Evolutionary conservation across 805 yeast species (phyloP), one percentile per base, ranked within the genome.

Genomic region (Saccharomycopsis sp.): DNA sequence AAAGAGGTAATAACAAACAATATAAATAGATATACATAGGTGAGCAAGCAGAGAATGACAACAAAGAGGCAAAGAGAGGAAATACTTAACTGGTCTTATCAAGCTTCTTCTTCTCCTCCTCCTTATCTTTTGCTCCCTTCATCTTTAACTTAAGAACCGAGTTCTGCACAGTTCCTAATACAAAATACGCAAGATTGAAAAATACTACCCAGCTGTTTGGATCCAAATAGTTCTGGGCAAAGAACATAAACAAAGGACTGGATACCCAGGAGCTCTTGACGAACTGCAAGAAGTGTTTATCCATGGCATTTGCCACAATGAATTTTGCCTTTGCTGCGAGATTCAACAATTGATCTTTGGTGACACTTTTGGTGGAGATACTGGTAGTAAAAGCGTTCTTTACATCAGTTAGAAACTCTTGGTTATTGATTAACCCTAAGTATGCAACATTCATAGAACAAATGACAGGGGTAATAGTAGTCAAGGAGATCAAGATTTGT

Each of bases 131-230:
- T 5, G 60, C 35, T 2, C 57, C 56, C 58, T 68, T 72, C 53
- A 66, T 62, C 50, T 66, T 69, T 62, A 70, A 58, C 68, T 83
- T 83, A 62, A 84, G 72, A 67, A 76, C 72, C 3, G 82, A 77
- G 65, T 85, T 85, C 64, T 84, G 86, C 57, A 76, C 75, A 1
- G 89, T 84, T 1, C 87, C 87, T 58, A 84, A 70, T 3, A 84
- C 66, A 63, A 84, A 84, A 65, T 78, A 83, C 22, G 84, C 79
- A 35, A 81, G 62, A 63, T 78, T 79, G 70, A 83, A 83, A 67
- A 83, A 84, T 2, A 81, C 82, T 9, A 82, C 84, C 90, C 90
- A 85, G 34, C 78, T 70, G 64, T 83, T 81, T 1, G 85, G 85
- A 7, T 76, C 73, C 12, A 85, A 63, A 61, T 75, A 82, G 55